Evolutionary conservation across 2,329 filamentous ascomycete genomes (phyloP), one percentile per base, ranked within the genome.

Genomic region (Penicillium sp.): DNA sequence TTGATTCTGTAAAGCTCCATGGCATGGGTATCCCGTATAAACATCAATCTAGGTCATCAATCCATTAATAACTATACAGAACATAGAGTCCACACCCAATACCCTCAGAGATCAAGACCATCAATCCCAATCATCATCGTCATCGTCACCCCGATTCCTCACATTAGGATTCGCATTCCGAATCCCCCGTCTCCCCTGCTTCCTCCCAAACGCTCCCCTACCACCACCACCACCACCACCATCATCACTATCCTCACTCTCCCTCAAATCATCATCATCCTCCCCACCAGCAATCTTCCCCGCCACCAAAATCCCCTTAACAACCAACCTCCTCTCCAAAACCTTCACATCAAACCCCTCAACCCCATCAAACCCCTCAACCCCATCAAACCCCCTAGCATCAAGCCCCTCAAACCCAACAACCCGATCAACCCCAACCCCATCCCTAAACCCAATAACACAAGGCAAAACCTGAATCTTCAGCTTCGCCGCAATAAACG

Each of bases 81-180:
- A 46, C 42, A 40, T 27, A n/a, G 19, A 41, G 43, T 28, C 18
- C 31, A 35, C 18, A 14, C 29, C 40, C 29, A 47, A 40, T 11
- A 35, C 27, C n/a, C 7, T 12, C 22, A 16, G 2, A 18, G 16
- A 9, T 42, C 6, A 14, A 13, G 27, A 30, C 4, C 13, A 5
- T 72, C 65, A 76, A 64, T 77, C 75, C 74, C 74, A 77, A 54
- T 75, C 73, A 22, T 71, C 70, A 43, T 71, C 70, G n/a, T 65
- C 62, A 34, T 71, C 67, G 36, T 68, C 64, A 42, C 62, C 57
- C 11, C 54, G 57, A 33, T 57, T 59, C 28, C 58, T 49, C 45
- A 49, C 43, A 46, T 56, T 57, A 40, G 57, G 49, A 46, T 65
- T 69, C 4, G 64, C 66, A 53, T 63, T 64, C 28, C 67, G 64